Evolutionary conservation across 1,139 yeast species (phyloP).

Genomic region (Blastobotrys ciferrii): DNA sequence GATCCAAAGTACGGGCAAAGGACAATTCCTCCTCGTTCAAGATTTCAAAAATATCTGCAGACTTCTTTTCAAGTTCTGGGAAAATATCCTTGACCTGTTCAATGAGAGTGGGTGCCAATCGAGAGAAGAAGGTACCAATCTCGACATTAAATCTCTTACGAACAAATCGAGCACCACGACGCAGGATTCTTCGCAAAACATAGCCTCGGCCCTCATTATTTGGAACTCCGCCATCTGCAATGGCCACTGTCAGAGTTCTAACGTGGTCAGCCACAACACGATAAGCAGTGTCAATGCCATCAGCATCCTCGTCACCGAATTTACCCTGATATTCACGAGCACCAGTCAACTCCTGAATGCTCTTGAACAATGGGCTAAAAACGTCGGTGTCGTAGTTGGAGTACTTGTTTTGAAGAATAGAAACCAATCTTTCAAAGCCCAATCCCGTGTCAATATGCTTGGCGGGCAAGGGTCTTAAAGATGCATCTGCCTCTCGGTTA

Average conservation of each 20-base stretch:
- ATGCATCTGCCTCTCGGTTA: slow-evolving; percentile 89
- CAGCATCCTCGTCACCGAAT: slow-evolving; percentile 87
- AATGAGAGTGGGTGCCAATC: slow-evolving; percentile 87
- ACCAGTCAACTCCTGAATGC: slow-evolving; percentile 89
- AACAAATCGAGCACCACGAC: slow-evolving; percentile 97
- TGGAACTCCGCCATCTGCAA: slow-evolving; percentile 98
- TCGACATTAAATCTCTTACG: slow-evolving; percentile 96
- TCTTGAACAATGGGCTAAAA: slow-evolving; percentile 79
- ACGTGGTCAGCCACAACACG: slow-evolving; percentile 98
- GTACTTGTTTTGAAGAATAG: slow-evolving; percentile 82
- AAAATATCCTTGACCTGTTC: slow-evolving; percentile 83
- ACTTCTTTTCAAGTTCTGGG: slow-evolving; percentile 81
- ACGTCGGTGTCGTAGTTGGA: slow-evolving; percentile 98
- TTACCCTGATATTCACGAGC: slow-evolving; percentile 88
- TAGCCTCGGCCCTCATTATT: slow-evolving; percentile 99
- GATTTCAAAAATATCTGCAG: slow-evolving; percentile 79
- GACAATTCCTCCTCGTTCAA: slow-evolving; percentile 94
- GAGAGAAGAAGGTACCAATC: slow-evolving; percentile 88
- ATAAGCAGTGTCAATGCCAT: slow-evolving; percentile 96
- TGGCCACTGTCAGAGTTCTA: slow-evolving; percentile 91
- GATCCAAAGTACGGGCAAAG: slow-evolving; percentile 90
- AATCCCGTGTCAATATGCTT: slow-evolving; percentile 97
- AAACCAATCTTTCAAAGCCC: slow-evolving; percentile 97
- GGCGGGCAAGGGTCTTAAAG: slow-evolving; percentile 80
- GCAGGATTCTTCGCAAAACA: slow-evolving; percentile 89